These are phyloP conservation scores for Papiliotrema fonsecae DNA, from an alignment of 1,284 basidiomycete species.

Conservation along the genomic window DNA sequence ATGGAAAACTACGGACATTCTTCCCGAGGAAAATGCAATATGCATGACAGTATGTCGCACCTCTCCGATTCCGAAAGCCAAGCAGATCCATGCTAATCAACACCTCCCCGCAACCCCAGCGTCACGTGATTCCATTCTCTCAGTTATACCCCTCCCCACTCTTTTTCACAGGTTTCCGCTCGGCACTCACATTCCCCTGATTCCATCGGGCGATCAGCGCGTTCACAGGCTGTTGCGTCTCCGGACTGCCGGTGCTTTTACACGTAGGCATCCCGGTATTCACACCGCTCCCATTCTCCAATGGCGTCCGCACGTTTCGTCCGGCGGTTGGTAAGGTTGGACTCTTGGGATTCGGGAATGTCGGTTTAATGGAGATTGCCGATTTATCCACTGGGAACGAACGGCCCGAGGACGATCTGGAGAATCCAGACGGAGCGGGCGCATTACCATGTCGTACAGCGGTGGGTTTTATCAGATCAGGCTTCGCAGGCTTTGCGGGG, in stretches of 20 bases:
- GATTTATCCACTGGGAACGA: constrained; percentile 27
- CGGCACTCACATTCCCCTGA: constrained; percentile 19
- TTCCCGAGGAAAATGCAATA: too few species aligned
- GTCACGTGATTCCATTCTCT: too few species aligned
- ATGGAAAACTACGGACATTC: too few species aligned
- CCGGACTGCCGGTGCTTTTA: constrained; percentile 14
- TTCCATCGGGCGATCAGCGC: constrained; percentile 41
- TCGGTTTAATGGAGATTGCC: constrained; percentile 13
- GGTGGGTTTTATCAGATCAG: constrained; percentile 9
- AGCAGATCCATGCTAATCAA: too few species aligned
- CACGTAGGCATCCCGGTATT: background rate
- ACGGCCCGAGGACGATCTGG: constrained; percentile 26
- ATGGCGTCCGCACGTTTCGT: background rate
- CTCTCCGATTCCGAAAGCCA: too few species aligned
- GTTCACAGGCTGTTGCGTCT: constrained; percentile 44
- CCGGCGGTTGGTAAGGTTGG: background rate
- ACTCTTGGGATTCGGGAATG: constrained; percentile 3
- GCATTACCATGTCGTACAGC: constrained; percentile 15
- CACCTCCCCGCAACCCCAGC: too few species aligned
- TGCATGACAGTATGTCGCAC: too few species aligned
- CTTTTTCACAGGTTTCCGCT: constrained; percentile 1
- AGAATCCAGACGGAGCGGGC: constrained; percentile 15
- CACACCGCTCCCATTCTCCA: background rate
- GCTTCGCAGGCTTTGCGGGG: background rate
- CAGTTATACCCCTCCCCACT: background rate